Conservation (phyloP, 2,329 filamentous ascomycete genomes). For the Colletotrichum liaoningense region DNA sequence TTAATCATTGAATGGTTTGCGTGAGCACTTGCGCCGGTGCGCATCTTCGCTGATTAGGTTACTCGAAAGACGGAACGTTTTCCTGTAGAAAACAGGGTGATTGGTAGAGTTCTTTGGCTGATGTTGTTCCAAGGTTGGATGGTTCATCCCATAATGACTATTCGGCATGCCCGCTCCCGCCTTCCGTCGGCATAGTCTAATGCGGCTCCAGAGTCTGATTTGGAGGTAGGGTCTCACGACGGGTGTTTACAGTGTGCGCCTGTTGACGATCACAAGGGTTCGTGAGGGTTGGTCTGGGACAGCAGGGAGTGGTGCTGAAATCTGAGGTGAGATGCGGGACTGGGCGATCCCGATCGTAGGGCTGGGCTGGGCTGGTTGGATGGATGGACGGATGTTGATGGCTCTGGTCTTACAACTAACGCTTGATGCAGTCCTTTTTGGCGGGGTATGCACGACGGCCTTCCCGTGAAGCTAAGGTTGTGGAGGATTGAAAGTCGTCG, state of each 20-base stretch:
- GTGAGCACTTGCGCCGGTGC: neutral
- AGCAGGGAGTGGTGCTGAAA: neutral
- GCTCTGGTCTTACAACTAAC: neutral
- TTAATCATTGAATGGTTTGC: neutral
- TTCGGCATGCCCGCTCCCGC: neutral
- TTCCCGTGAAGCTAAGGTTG: neutral
- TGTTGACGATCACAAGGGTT: neutral
- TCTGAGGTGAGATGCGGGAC: neutral
- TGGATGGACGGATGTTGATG: neutral
- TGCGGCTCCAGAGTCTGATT: neutral
- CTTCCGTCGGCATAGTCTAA: neutral
- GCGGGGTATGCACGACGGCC: neutral
- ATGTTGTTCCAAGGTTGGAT: neutral
- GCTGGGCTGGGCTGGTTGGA: neutral
- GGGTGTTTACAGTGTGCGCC: neutral
- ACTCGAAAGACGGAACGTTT: too few species aligned
- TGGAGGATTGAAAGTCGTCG: neutral
- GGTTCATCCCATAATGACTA: neutral
- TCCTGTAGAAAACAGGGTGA: neutral
- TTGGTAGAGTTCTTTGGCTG: neutral
- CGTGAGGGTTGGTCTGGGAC: neutral
- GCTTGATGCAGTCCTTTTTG: neutral
- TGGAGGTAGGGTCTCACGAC: neutral
- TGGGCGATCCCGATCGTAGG: neutral
- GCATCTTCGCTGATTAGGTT: neutral